Percentiles rank a stretch among this genome's conserved stretches.
Conservation (phyloP, 179 eudicot genomes). For the Pouteria campechiana region DNA sequence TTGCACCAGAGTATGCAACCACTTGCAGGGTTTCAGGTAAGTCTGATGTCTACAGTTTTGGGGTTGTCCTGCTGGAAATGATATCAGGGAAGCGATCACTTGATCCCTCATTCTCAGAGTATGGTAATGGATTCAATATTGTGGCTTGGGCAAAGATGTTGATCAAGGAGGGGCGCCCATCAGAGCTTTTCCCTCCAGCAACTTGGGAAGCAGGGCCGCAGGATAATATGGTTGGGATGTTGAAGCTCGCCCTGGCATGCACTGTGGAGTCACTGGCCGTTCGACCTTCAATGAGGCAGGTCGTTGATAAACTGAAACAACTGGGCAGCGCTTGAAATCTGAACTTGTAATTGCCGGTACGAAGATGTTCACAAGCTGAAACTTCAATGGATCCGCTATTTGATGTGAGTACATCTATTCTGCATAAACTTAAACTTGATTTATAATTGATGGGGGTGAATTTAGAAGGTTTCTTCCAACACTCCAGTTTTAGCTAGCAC, state of each 20-base stretch:
- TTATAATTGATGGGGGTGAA: too few species aligned
- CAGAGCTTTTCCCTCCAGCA: conserved; percentile 31
- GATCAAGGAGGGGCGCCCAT: conserved; percentile 25
- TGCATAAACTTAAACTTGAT: too few species aligned
- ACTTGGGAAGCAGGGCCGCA: conserved; percentile 41
- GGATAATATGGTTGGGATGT: conserved; percentile 33
- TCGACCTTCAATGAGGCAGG: conserved; percentile 46
- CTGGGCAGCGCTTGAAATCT: too few species aligned
- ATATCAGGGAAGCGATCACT: conserved; percentile 45
- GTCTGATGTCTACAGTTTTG: conserved; percentile 56
- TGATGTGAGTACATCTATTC: too few species aligned
- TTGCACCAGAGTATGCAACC: conserved; percentile 57
- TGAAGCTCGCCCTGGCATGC: conserved; percentile 43
- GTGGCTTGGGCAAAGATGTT: conserved; percentile 44
- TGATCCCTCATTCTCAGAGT: conserved; percentile 50
- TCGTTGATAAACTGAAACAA: conserved; percentile 40
- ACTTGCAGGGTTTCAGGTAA: conserved; percentile 45
- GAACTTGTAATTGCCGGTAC: too few species aligned
- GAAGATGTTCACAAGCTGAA: too few species aligned
- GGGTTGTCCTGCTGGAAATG: conserved; percentile 47
- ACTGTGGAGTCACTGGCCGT: conserved; percentile 39
- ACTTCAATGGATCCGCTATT: too few species aligned
- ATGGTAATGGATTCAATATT: conserved; percentile 47
- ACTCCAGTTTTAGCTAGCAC: too few species aligned
- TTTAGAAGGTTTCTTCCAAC: too few species aligned